A percentile compares a stretch with the other conserved stretches of the same genome.
phyloP scores from a whole-genome alignment of 106 monocot genomes.

The Allium fistulosum region DNA sequence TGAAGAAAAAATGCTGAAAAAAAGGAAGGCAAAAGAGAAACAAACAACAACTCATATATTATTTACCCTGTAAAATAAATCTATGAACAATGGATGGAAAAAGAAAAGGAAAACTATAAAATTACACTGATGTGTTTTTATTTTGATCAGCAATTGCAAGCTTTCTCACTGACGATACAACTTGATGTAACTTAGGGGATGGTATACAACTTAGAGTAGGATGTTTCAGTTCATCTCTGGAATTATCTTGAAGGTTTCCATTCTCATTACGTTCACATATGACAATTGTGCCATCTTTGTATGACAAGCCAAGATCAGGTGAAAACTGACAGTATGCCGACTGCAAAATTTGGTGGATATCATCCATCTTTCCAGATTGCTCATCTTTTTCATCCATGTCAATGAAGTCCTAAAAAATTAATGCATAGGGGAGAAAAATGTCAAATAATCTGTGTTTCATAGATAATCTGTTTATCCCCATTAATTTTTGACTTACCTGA shows the following conservation, averaged over 20 bases:
- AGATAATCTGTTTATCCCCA: no score
- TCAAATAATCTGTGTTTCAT: no score
- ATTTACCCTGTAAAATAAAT: no score
- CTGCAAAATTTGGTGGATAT: constrained; percentile 41
- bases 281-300: not conserved
- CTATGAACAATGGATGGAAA: no score
- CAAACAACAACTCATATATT: no score
- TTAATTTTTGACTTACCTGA: constrained; percentile 35
- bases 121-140: not conserved
- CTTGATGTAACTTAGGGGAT: constrained; percentile 14
- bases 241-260: not conserved
- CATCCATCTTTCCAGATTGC: constrained; percentile 54
- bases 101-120: no score
- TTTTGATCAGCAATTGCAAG: constrained; percentile 3
- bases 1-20: no score
- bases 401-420: constrained; percentile 48
- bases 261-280: not conserved
- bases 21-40: no score
- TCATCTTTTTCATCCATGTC: constrained; percentile 79
- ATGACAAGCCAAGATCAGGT: not conserved
- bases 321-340: constrained; percentile 60
- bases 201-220: constrained; percentile 24
- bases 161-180: constrained; percentile 7
- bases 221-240: constrained; percentile 6
- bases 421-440: no score